A percentile compares a stretch with the other conserved stretches of the same genome.
Evolutionary conservation across 1,139 yeast genomes (phyloP).

Genomic region (Kodamaea anthophila): DNA sequence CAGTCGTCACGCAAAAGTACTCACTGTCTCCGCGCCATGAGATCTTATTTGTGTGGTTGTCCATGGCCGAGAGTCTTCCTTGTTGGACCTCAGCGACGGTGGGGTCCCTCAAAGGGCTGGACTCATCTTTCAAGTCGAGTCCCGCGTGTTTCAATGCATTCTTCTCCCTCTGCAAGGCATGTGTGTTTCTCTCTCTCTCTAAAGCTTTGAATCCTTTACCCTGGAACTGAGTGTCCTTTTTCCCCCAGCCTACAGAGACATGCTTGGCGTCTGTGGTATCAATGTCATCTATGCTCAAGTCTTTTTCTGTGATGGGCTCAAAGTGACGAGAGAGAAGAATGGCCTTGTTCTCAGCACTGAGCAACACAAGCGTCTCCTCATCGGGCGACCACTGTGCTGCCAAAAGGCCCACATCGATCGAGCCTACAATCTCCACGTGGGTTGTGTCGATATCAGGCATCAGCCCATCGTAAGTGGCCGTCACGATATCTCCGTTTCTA

Average conservation of each 20-base stretch:
- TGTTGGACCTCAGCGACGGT: conserved; percentile 72
- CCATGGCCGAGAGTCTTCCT: conserved; percentile 58
- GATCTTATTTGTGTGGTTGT: conserved; percentile 39
- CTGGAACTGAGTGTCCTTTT: conserved; percentile 91
- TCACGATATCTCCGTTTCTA: conserved; percentile 62
- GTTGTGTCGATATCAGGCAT: conserved; percentile 49
- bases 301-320: conserved; percentile 70
- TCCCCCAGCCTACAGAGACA: conserved; percentile 99
- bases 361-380: conserved; percentile 73
- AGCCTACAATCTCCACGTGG: conserved; percentile 70
- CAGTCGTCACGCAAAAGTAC: conserved; percentile 61
- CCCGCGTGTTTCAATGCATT: conserved; percentile 63
- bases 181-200: conserved; percentile 51
- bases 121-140: conserved; percentile 46
- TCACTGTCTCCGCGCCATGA: conserved; percentile 98
- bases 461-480: conserved; percentile 53
- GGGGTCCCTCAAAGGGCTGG: conserved; percentile 73
- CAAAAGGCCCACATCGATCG: conserved; percentile 68
- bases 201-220: conserved; percentile 88
- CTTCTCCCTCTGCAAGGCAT: conserved; percentile 9
- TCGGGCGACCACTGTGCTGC: conserved; percentile 90
- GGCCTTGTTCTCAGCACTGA: conserved; percentile 58
- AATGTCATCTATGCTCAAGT: conserved; percentile 57
- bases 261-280: conserved; percentile 61
- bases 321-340: conserved; percentile 68